A percentile compares a stretch with the other conserved stretches of the same genome.
phyloP scores from a whole-genome alignment of 805 yeast species.

The Candida nanaspora region DNA sequence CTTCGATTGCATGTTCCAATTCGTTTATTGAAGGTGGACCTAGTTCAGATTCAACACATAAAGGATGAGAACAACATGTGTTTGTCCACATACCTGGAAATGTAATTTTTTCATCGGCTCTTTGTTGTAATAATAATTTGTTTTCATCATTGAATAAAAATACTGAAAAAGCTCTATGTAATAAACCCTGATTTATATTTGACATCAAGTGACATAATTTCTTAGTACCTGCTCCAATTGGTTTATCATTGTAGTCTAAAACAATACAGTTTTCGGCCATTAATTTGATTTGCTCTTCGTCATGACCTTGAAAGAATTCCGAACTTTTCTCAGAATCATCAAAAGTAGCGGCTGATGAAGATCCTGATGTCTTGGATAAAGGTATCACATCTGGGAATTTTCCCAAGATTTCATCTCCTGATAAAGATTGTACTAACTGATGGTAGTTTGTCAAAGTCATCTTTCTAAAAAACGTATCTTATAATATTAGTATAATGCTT shows the following conservation, averaged over 20 bases:
- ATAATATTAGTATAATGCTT: too few species aligned
- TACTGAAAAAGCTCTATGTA: slow-evolving; percentile 96
- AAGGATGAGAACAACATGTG: slow-evolving; percentile 97
- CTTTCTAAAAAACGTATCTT: too few species aligned
- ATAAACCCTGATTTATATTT: slow-evolving; percentile 76
- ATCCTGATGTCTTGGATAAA: slow-evolving; percentile 50
- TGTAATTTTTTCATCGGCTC: slow-evolving; percentile 95
- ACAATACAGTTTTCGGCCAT: slow-evolving; percentile 98
- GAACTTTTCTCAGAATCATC: slow-evolving; percentile 23
- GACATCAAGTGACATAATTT: slow-evolving; percentile 84
- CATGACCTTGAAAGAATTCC: slow-evolving; percentile 74
- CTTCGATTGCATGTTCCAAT: slow-evolving; percentile 57
- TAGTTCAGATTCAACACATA: slow-evolving; percentile 74
- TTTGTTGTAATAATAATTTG: slow-evolving; percentile 80
- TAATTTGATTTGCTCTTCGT: slow-evolving; percentile 85
- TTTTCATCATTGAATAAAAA: slow-evolving; percentile 77
- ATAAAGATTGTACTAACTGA: slow-evolving; percentile 45
- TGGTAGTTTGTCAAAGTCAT: slow-evolving; percentile 27
- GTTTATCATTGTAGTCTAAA: slow-evolving; percentile 76
- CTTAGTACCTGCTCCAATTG: slow-evolving; percentile 91
- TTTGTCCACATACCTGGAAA: slow-evolving; percentile 98
- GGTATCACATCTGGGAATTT: slow-evolving; percentile 68
- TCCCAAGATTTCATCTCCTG: slow-evolving; percentile 40
- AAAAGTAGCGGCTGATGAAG: slow-evolving; percentile 33
- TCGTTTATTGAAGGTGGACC: slow-evolving; percentile 37